These are phyloP conservation scores for Zygnema circumcarinatum DNA, from an alignment of 139 green algal species.

Conservation along the genomic window DNA sequence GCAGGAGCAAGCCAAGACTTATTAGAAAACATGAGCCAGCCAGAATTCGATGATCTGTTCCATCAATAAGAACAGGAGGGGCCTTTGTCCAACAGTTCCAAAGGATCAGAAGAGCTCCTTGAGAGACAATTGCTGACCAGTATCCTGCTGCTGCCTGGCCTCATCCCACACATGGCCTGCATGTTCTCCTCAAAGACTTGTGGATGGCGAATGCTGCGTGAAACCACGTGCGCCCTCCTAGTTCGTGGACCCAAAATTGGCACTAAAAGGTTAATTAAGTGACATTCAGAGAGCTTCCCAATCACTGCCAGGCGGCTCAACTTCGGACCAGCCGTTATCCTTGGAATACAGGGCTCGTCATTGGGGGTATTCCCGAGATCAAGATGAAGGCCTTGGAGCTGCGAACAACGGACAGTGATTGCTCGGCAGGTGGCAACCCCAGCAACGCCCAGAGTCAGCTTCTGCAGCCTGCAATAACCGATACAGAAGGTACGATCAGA, in stretches of 20 bases:
- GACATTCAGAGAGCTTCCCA: not conserved
- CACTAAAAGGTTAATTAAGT: not conserved
- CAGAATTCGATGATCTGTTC: too few species aligned
- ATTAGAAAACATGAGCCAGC: too few species aligned
- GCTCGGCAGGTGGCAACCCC: not conserved
- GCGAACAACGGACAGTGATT: not conserved
- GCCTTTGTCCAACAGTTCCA: not conserved
- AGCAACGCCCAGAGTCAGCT: not conserved
- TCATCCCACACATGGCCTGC: not conserved
- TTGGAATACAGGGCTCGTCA: not conserved
- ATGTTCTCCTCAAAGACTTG: not conserved
- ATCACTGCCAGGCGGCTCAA: not conserved
- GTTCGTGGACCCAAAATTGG: not conserved
- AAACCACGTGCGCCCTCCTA: not conserved
- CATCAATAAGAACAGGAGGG: not conserved
- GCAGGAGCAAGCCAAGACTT: too few species aligned
- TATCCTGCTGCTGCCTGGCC: not conserved
- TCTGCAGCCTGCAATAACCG: not conserved
- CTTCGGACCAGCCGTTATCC: not conserved
- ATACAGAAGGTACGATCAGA: too few species aligned
- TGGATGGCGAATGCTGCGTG: not conserved
- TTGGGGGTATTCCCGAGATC: not conserved
- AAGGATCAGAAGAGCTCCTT: not conserved
- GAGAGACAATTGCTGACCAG: not conserved
- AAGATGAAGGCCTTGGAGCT: not conserved